Evolutionary conservation across 768 basidiomycete species (phyloP), one percentile per base, ranked within the genome.

Genomic region (Hygrocybe punicea): DNA sequence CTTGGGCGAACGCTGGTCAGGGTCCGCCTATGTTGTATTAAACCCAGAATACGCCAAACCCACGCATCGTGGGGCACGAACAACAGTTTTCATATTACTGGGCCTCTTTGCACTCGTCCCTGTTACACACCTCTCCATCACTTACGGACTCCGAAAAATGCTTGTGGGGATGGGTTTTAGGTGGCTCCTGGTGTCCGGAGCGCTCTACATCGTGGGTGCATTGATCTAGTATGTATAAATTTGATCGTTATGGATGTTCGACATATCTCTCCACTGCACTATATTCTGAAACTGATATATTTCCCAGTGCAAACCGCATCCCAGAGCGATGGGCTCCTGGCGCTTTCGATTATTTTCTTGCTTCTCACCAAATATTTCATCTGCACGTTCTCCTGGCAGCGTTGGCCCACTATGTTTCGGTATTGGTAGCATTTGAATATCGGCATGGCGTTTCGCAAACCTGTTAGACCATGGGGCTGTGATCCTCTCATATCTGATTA

Each of bases 311-410:
- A 48, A 86, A 87, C 66, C 83, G 91, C 50, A 79, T 92, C 55
- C 93, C 92, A 44, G 93, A 95, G 65, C 78, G 84, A 37, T 72
- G 85, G 59, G 73, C 77, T 6, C 91, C 91, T 5, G 91, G 92
- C 36, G 81, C 71, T 60, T 93, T 93, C 71, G 92, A 94, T 73
- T 79, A 81, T 64, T 81, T 91, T 64, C 80, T 85, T 55, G 81
- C 89, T 0, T 92, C 89, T 17, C 93, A 96, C 75, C 91, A 95
- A 71, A 88, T 96, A 63, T 95, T 97, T 71, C 94, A 95, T 67
- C 69, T 85, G 58, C 84, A 81, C 64, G 92, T 95, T 36, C 76
- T 92, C 53, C 70, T 85, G 23, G 90, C 87, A 9, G 88, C 86
- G 35, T 69, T 86, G 62, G 75, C 82, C 9, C 88, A 90, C 62